A percentile compares a stretch with the other conserved stretches of the same genome.
Evolutionary conservation across 2,329 filamentous ascomycete species (phyloP).

Genomic region (Colletotrichum sp.): DNA sequence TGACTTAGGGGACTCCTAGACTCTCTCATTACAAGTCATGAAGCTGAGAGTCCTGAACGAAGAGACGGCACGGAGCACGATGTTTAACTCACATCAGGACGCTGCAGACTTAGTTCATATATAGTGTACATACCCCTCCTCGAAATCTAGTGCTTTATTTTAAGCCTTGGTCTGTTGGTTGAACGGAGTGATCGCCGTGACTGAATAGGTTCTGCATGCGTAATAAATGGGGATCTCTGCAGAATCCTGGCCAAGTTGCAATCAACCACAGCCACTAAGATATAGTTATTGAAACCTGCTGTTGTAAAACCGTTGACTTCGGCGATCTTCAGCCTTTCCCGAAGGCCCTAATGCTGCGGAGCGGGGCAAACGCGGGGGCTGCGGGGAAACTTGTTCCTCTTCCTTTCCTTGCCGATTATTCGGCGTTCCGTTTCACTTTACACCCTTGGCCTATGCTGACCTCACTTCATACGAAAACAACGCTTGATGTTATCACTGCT

Average conservation of each 20-base stretch:
- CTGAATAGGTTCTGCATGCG: neutral
- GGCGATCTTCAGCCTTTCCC: neutral
- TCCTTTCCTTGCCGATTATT: neutral
- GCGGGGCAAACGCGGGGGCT: neutral
- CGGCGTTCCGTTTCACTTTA: neutral
- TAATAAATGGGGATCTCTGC: neutral
- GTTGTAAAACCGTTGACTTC: neutral
- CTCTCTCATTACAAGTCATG: neutral
- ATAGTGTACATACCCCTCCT: neutral
- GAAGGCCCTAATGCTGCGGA: neutral
- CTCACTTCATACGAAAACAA: neutral
- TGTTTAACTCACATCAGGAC: neutral
- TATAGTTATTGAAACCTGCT: neutral
- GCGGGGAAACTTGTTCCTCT: neutral
- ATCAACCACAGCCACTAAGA: neutral
- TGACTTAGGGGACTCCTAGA: neutral
- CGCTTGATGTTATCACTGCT: neutral
- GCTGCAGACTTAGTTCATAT: neutral
- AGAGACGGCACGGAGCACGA: neutral
- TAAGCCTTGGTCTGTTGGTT: neutral
- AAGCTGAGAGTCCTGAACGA: neutral
- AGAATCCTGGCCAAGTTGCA: neutral
- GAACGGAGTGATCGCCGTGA: neutral
- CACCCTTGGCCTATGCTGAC: neutral
- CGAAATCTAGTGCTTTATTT: neutral